Percentiles rank a stretch among this genome's conserved stretches.
Conservation (phyloP, 768 basidiomycete species). For the Kockovaella imperatae region DNA sequence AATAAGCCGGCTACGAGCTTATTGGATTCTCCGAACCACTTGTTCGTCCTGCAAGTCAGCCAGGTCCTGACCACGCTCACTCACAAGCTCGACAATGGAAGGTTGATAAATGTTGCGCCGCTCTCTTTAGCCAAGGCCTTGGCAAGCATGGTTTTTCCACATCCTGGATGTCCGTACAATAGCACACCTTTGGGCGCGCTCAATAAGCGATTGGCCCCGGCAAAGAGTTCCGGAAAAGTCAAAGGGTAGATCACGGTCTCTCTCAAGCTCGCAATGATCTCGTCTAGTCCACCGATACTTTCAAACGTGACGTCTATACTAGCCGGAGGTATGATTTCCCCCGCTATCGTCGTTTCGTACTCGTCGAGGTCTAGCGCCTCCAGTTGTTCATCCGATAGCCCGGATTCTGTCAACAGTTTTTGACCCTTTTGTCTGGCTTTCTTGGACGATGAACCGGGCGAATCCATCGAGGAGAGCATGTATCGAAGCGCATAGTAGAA, state of each 20-base stretch:
- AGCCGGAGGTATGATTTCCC: slow-evolving; percentile 62
- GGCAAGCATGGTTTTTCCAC: slow-evolving; percentile 99
- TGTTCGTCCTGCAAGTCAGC: slow-evolving; percentile 32
- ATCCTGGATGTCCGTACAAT: slow-evolving; percentile 92
- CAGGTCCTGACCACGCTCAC: slow-evolving; percentile 4
- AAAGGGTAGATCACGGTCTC: slow-evolving; percentile 96
- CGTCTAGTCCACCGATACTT: slow-evolving; percentile 90
- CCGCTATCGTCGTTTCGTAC: slow-evolving; percentile 89
- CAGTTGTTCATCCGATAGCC: slow-evolving; percentile 40
- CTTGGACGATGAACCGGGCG: slow-evolving; percentile 37
- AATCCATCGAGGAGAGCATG: slow-evolving; percentile 42
- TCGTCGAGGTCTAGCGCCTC: slow-evolving; percentile 64
- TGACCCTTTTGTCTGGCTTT: slow-evolving; percentile 44
- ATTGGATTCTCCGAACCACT: slow-evolving; percentile 82
- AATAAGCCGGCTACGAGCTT: slow-evolving; percentile 93
- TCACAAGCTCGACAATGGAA: slow-evolving; percentile 60
- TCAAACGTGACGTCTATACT: slow-evolving; percentile 36
- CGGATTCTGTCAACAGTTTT: slow-evolving; percentile 41
- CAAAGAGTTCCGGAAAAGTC: slow-evolving; percentile 78
- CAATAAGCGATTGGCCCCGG: slow-evolving; percentile 61
- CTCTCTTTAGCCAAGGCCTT: slow-evolving; percentile 96
- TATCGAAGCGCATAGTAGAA: slow-evolving; percentile 46
- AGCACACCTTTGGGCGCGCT: slow-evolving; percentile 92
- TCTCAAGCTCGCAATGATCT: slow-evolving; percentile 77
- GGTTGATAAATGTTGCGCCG: slow-evolving; percentile 91